These are phyloP conservation scores for Veloboletus limbatus DNA, from an alignment of 1,284 basidiomycete species.

Conservation along the genomic window DNA sequence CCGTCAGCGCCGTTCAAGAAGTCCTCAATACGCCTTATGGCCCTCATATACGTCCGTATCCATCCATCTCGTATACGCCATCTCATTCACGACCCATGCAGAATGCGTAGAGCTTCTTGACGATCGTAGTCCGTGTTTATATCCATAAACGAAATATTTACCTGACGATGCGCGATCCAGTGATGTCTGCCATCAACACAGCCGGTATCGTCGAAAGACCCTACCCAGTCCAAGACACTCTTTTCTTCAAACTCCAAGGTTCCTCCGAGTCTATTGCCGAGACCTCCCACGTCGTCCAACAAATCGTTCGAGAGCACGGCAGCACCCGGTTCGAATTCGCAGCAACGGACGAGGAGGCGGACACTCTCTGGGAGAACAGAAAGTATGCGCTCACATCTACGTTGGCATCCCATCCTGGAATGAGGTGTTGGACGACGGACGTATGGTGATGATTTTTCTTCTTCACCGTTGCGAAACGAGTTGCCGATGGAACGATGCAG, in stretches of 20 bases:
- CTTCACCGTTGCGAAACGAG: slow-evolving; percentile 16
- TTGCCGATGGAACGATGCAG: slow-evolving; percentile 37
- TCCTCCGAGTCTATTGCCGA: slow-evolving; percentile 60
- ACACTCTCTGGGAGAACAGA: slow-evolving; percentile 81
- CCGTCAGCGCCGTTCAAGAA: slow-evolving; percentile 75
- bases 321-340: slow-evolving; percentile 76
- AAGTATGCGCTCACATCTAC: slow-evolving; percentile 84
- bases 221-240: slow-evolving; percentile 73
- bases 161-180: slow-evolving; percentile 36
- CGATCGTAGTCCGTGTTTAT: slow-evolving; percentile 49
- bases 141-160: no score
- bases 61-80: background rate
- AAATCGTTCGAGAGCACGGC: slow-evolving; percentile 65
- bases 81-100: slow-evolving; percentile 31
- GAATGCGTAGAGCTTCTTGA: slow-evolving; percentile 85
- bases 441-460: slow-evolving; percentile 60
- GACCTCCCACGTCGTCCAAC: slow-evolving; percentile 57
- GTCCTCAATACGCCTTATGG: slow-evolving; percentile 69
- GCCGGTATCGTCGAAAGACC: slow-evolving; percentile 54
- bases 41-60: slow-evolving; percentile 50
- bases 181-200: slow-evolving; percentile 78
- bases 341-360: slow-evolving; percentile 71
- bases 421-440: slow-evolving; percentile 83
- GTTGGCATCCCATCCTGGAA: slow-evolving; percentile 60
- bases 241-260: slow-evolving; percentile 91